Evolutionary conservation across 116 monocot species (phyloP), one percentile per base, ranked within the genome.

Genomic region (Zostera marina): DNA sequence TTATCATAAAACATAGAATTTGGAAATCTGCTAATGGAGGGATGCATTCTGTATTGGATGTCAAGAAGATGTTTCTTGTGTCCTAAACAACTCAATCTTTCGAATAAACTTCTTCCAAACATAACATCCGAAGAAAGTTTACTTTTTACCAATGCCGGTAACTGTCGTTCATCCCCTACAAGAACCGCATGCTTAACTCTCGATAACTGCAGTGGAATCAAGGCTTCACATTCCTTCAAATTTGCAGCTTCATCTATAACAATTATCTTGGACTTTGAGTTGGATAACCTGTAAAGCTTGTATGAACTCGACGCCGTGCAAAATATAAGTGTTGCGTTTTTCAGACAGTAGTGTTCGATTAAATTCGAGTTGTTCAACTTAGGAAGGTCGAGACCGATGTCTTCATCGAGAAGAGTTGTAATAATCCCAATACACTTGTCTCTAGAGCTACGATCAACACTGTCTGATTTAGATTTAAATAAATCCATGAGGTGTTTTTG

Each of bases 1-100:
- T 61, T 74, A 2, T 66, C 5, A 44, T 92, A 92, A 58, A 92
- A 83, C 14, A 14, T 70, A 19, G 61, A 11, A 66, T 72, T 87
- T 1, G 92, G 87, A 44, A 83, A 83, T 0, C 21, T 48, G 32
- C 80, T 92, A 44, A 87, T 92, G 3, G 42, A 70, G 1, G 92
- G 87, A 41, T 92, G 92, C 92, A 92, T 92, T 22, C 92, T 80
- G 54, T 92, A 92, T 23, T 83, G 92, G 16, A 70, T 44, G 44
- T 87, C 70, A 9, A 92, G 58, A 5, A 87, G 74, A 16, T 78
- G 75, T 23, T 83, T 92, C 38, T 74, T 64, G 17, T 74, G 67
- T 0, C 82, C 80, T 22, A 92, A 23, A 44, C 66, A 67, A 22
- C 67, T 74, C 52, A 92, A 51, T 53, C 91, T 86, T 54, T 76